Evolutionary conservation across 2,329 filamentous ascomycete species (phyloP).

Genomic region (Colletotrichum sp.): DNA sequence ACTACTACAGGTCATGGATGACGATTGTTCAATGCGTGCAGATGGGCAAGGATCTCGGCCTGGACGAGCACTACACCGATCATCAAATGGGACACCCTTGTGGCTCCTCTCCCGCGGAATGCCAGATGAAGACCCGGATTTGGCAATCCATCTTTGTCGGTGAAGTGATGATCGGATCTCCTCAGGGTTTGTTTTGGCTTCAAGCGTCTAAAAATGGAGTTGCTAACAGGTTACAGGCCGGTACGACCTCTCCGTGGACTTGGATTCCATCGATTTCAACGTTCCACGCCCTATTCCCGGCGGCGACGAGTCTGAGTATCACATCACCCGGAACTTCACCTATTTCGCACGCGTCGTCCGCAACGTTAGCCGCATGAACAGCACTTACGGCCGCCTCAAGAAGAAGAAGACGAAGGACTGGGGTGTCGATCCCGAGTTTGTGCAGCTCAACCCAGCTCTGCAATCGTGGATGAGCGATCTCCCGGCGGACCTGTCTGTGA

Average conservation of each 20-base stretch:
- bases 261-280: constrained; percentile 78
- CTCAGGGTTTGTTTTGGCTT: constrained; percentile 71
- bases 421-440: constrained; percentile 84
- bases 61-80: constrained; percentile 84
- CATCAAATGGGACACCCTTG: constrained; percentile 78
- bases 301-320: constrained; percentile 76
- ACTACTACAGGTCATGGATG: constrained; percentile 98
- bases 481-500: constrained; percentile 78
- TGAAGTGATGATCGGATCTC: constrained; percentile 91
- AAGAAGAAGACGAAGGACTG: constrained; percentile 76
- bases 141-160: constrained; percentile 90
- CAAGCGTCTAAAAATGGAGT: neutral
- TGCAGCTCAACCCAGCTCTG: constrained; percentile 79
- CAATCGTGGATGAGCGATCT: constrained; percentile 78
- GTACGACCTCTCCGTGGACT: constrained; percentile 76
- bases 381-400: constrained; percentile 75
- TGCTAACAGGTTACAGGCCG: constrained; percentile 59
- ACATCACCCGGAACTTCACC: constrained; percentile 82
- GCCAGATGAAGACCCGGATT: constrained; percentile 81
- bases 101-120: constrained; percentile 73
- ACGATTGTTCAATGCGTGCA: constrained; percentile 88
- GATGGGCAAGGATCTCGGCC: constrained; percentile 89
- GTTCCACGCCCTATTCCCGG: constrained; percentile 68
- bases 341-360: constrained; percentile 80
- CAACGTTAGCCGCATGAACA: constrained; percentile 79